Percentiles rank a stretch among this genome's conserved stretches.
Conservation (phyloP, 495 filamentous ascomycete genomes). For the Neurospora tetraspora region DNA sequence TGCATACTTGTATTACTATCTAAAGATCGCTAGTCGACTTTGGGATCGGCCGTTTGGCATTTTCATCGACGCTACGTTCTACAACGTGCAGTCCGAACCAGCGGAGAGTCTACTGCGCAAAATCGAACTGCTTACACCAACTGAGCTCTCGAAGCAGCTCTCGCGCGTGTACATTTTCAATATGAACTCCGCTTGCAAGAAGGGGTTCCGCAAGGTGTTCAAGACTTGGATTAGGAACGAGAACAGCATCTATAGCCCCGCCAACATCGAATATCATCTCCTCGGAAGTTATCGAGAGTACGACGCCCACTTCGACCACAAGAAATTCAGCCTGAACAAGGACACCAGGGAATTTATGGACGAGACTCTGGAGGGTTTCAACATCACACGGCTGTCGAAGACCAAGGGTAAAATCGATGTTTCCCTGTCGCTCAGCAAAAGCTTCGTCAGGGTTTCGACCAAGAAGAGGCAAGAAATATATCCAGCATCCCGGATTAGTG, state of each 20-base stretch:
- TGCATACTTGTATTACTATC: constrained; percentile 51
- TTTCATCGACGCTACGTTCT: constrained; percentile 57
- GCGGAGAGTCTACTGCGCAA: constrained; percentile 49
- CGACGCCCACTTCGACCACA: constrained; percentile 54
- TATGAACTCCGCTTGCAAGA: constrained; percentile 55
- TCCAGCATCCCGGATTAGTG: constrained; percentile 44
- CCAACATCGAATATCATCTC: constrained; percentile 51
- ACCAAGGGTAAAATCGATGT: constrained; percentile 58
- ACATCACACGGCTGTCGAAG: constrained; percentile 52
- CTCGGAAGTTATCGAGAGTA: constrained; percentile 50
- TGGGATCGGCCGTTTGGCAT: constrained; percentile 58
- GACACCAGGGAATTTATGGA: constrained; percentile 56
- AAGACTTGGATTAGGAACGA: constrained; percentile 46
- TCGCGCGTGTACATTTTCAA: constrained; percentile 54
- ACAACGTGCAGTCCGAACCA: constrained; percentile 49
- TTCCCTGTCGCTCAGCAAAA: constrained; percentile 51
- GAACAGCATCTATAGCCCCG: constrained; percentile 43
- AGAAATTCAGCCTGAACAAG: constrained; percentile 52
- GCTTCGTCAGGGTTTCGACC: constrained; percentile 60
- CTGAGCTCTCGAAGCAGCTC: constrained; percentile 45
- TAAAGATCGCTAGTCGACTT: constrained; percentile 57
- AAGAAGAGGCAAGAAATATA: constrained; percentile 55
- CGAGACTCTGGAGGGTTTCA: constrained; percentile 52
- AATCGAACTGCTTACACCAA: constrained; percentile 47
- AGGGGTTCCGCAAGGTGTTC: constrained; percentile 51